Base-by-base conservation (phyloP, 441 rosid species). In the Pelargonium fulgidum region DNA sequence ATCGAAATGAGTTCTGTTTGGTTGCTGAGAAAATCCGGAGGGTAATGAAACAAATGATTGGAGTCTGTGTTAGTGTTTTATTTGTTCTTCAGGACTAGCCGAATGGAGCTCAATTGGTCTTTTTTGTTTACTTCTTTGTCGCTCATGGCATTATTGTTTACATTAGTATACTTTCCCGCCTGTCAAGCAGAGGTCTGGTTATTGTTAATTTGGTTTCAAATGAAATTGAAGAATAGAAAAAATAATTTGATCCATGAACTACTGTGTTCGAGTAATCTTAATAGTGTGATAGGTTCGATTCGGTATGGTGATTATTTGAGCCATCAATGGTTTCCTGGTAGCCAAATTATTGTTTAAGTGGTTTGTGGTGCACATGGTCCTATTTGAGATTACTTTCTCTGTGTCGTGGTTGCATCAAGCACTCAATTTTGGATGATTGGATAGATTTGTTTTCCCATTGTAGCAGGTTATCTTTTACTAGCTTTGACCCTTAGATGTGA, bases 21-120 rank as follows among this genome's bases (percentile, higher is more conserved):
- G 72, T 61, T 63, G 5, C 69, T 14, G 50, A 8, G 74, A 72
- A 71, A 72, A 22, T 62, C 8, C 8, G 45, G 14, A 36, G 11
- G 17, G 67, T 52, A 65, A 19, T 6, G n/a, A 9, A 54, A 63
- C 3, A 12, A 68, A 17, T 36, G 41, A 36, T 36, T 36, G 7
- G 41, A 59, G 33, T 22, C 65, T 62, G 12, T 62, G 26, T 19
- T 13, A 17, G 33, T 10, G 2, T 62, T 3, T 62, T 22, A 16
- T 17, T 11, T 9, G 9, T 17, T 20, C 17, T 61, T 20, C 64
- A 10, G 1, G 11, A 8, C 52, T 45, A 45, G 5, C 1, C 62
- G 1, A 12, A 44, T 36, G 41, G 41, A 36, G 41, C 41, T 36
- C 41, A 4, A 36, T 36, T 36, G 41, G 41, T 36, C 41, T 36